Percentiles rank a stretch among this genome's conserved stretches.
Conservation (phyloP, 257 asterid genomes). For the Knoxia roxburghii region DNA sequence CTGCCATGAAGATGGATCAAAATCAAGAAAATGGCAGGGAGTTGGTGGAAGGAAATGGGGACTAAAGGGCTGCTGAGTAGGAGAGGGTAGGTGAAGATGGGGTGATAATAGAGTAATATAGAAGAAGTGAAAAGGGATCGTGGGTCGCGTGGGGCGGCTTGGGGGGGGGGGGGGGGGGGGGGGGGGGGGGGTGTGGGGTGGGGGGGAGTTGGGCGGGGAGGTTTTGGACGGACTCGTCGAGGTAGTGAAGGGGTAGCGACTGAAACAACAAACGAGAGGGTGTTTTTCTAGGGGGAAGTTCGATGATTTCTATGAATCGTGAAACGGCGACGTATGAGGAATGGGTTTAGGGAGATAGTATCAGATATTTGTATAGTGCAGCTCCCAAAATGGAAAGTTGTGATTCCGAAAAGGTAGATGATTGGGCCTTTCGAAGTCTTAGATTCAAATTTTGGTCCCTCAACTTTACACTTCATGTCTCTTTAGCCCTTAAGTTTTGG, state of each 20-base stretch:
- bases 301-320: constrained; percentile 22
- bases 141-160: constrained; percentile 5
- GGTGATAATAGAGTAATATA: background rate
- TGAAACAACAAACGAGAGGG: constrained; percentile 27
- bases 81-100: background rate
- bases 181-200: too few species aligned
- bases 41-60: background rate
- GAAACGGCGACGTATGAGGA: background rate
- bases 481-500: too few species aligned
- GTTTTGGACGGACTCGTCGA: constrained; percentile 64
- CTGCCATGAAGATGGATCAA: constrained; percentile 21
- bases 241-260: constrained; percentile 42
- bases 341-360: background rate
- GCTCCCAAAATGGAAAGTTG: background rate
- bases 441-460: too few species aligned
- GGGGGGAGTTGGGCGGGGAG: too few species aligned
- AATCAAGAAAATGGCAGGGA: constrained; percentile 14
- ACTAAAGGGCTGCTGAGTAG: background rate
- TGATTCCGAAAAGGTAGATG: too few species aligned
- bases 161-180: too few species aligned
- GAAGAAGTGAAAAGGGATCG: background rate
- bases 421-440: too few species aligned
- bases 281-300: constrained; percentile 3
- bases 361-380: too few species aligned
- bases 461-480: too few species aligned